phyloP scores from a whole-genome alignment of 768 basidiomycete species.

The Erythrobasidium yunnanense region DNA sequence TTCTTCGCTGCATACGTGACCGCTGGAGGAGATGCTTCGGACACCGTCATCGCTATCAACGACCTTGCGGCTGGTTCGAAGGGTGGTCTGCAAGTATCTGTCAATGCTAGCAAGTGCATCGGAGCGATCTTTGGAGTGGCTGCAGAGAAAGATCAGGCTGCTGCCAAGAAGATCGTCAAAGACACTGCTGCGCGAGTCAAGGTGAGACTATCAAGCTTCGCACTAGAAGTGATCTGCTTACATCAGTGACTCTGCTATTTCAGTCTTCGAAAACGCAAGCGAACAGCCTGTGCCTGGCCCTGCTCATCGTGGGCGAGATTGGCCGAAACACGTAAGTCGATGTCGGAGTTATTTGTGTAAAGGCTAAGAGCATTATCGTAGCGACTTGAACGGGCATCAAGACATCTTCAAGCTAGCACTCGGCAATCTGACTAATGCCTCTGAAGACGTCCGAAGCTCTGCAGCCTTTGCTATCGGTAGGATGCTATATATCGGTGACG shows the following conservation, averaged over 20 bases:
- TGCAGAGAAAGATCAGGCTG: conserved; percentile 58
- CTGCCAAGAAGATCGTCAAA: conserved; percentile 35
- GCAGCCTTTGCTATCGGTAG: conserved; percentile 87
- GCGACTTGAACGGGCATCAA: conserved; percentile 71
- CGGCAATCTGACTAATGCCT: conserved; percentile 60
- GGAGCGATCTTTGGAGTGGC: conserved; percentile 68
- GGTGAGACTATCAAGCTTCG: conserved; percentile 48
- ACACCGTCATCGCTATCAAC: conserved; percentile 10
- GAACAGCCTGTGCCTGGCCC: neutral
- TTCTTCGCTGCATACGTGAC: conserved; percentile 75
- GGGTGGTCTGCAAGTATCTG: conserved; percentile 33
- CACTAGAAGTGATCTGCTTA: neutral
- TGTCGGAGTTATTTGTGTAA: neutral
- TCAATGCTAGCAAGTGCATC: conserved; percentile 74
- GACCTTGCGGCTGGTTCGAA: conserved; percentile 31
- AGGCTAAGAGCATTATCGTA: conserved; percentile 40
- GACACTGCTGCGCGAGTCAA: conserved; percentile 73
- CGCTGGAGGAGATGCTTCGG: conserved; percentile 55
- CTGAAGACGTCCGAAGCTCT: conserved; percentile 77
- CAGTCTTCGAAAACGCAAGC: neutral
- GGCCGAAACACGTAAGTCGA: conserved; percentile 69
- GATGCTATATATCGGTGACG: conserved; percentile 28
- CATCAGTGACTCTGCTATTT: neutral
- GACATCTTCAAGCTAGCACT: conserved; percentile 69
- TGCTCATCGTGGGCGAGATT: conserved; percentile 74